Conservation (phyloP, 768 basidiomycete species). For the Boletus edulis region DNA sequence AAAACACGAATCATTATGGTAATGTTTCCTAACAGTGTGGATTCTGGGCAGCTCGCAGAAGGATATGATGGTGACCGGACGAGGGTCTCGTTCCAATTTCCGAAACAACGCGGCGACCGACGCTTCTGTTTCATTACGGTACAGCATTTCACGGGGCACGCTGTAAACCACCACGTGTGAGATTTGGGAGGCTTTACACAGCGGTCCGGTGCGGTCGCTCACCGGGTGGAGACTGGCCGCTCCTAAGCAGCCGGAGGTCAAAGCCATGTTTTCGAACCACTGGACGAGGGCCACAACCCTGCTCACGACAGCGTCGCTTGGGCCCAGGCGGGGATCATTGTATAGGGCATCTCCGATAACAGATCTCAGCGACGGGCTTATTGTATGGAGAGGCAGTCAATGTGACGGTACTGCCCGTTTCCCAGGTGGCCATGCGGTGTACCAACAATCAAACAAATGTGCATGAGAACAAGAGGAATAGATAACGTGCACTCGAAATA, state of each 20-base stretch:
- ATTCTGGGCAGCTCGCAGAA: slow-evolving; percentile 3
- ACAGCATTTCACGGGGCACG: too few relatives aligned
- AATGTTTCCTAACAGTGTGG: not conserved
- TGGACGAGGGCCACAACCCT: slow-evolving; percentile 61
- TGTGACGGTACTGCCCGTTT: slow-evolving; percentile 42
- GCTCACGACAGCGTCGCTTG: slow-evolving; percentile 65
- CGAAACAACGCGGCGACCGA: slow-evolving; percentile 23
- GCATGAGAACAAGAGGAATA: slow-evolving; percentile 10
- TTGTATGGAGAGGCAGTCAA: slow-evolving; percentile 70
- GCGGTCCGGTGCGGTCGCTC: slow-evolving; percentile 12
- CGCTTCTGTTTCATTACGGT: slow-evolving; percentile 11
- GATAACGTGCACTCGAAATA: slow-evolving; percentile 60
- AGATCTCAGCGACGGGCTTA: slow-evolving; percentile 63
- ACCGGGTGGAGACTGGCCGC: slow-evolving; percentile 8
- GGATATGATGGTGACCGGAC: slow-evolving; percentile 16
- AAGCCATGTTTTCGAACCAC: slow-evolving; percentile 76
- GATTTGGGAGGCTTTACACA: too few relatives aligned
- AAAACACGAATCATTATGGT: slow-evolving; percentile 10
- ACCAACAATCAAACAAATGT: slow-evolving; percentile 2
- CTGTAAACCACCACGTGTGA: too few relatives aligned
- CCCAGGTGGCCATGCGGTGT: slow-evolving; percentile 56
- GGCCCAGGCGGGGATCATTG: slow-evolving; percentile 64
- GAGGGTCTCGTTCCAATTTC: slow-evolving; percentile 20
- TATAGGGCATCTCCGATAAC: slow-evolving; percentile 74
- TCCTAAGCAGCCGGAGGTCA: slow-evolving; percentile 40